Conservation (phyloP, 2,329 filamentous ascomycete genomes). For the Geosmithia putterillii region DNA sequence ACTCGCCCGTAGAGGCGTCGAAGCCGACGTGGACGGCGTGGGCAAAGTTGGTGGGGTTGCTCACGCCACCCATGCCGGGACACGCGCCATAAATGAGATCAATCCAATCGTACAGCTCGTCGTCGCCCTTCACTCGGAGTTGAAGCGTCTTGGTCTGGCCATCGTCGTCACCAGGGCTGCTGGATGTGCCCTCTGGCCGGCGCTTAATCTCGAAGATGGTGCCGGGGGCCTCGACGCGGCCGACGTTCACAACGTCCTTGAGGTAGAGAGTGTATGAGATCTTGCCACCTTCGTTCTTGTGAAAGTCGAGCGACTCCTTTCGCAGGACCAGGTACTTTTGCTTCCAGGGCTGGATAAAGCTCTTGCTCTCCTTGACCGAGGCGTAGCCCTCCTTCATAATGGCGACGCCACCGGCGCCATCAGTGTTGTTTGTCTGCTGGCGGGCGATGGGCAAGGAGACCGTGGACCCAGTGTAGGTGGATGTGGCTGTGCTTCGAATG, state of each 20-base stretch:
- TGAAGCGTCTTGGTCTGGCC: conserved; percentile 73
- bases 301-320: conserved; percentile 87
- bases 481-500: conserved; percentile 51
- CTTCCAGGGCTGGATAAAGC: conserved; percentile 77
- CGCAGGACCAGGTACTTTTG: conserved; percentile 85
- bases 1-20: conserved; percentile 87
- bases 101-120: conserved; percentile 98
- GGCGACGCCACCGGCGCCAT: conserved; percentile 55
- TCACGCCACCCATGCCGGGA: conserved; percentile 94
- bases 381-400: conserved; percentile 75
- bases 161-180: conserved; percentile 67
- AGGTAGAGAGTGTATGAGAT: conserved; percentile 75
- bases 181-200: conserved; percentile 52
- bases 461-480: conserved; percentile 58
- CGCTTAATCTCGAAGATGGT: conserved; percentile 92
- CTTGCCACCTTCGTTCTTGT: conserved; percentile 84
- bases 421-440: conserved; percentile 47
- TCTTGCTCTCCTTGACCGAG: conserved; percentile 80
- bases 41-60: conserved; percentile 96
- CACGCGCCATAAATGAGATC: conserved; percentile 95
- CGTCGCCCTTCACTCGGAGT: conserved; percentile 88
- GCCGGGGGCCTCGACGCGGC: conserved; percentile 79
- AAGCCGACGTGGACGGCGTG: conserved; percentile 97
- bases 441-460: conserved; percentile 59
- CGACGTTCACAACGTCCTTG: conserved; percentile 80